Percentiles rank a stretch among this genome's conserved stretches.
Conservation (phyloP, 2,329 filamentous ascomycete genomes). For the Erysiphe pulchra region DNA sequence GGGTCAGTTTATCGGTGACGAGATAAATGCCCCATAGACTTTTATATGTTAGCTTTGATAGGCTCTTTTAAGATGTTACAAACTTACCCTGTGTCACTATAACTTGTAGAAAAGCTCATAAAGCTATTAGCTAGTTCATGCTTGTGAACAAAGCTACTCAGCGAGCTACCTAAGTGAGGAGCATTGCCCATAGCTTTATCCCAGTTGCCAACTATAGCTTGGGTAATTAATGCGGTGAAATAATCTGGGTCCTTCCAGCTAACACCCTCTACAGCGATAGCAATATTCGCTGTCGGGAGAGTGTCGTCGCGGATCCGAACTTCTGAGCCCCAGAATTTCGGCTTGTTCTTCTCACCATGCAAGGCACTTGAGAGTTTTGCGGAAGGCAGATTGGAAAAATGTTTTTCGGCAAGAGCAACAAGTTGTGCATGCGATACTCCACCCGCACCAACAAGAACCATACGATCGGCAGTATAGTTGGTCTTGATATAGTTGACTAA, state of each 20-base stretch:
- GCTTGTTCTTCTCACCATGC: constrained; percentile 49
- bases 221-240: constrained; percentile 90
- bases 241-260: constrained; percentile 99
- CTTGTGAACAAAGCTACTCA: constrained; percentile 82
- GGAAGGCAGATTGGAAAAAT: constrained; percentile 61
- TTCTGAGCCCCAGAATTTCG: constrained; percentile 85
- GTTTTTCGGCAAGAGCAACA: constrained; percentile 85
- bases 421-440: constrained; percentile 84
- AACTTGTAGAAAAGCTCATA: constrained; percentile 99
- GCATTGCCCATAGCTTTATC: constrained; percentile 97
- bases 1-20: constrained; percentile 67
- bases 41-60: constrained; percentile 14
- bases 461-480: constrained; percentile 98
- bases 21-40: constrained; percentile 99
- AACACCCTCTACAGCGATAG: constrained; percentile 95
- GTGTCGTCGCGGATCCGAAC: constrained; percentile 89
- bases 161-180: constrained; percentile 91
- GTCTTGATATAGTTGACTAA: constrained; percentile 92
- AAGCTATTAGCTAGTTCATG: constrained; percentile 96
- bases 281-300: constrained; percentile 88
- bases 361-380: constrained; percentile 53
- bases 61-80: not conserved
- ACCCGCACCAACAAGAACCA: constrained; percentile 92
- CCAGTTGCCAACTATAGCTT: constrained; percentile 99
- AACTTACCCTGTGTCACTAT: constrained; percentile 93